Conservation (phyloP, 345 rosid species). For the Pelargonium nanum region DNA sequence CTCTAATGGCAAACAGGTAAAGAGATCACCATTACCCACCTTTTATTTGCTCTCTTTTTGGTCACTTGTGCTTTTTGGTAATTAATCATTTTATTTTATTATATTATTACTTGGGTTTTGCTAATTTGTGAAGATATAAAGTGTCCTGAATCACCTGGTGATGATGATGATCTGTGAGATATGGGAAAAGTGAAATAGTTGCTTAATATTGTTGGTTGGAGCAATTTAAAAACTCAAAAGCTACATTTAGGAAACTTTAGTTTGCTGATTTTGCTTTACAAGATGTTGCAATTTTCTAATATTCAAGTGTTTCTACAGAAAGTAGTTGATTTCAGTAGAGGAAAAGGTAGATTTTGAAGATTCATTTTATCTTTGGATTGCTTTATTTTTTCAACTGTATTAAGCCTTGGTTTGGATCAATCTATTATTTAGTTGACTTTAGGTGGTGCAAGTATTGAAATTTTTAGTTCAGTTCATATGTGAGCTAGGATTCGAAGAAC, state of each 20-base stretch:
- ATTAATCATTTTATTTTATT: background rate
- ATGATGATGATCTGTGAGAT: background rate
- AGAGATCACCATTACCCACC: background rate
- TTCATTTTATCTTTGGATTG: background rate
- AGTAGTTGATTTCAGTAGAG: no score
- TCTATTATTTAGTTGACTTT: no score
- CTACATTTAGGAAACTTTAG: background rate
- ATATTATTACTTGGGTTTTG: background rate
- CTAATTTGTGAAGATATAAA: background rate
- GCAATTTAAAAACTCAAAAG: background rate
- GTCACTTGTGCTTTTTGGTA: background rate
- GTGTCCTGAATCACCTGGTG: background rate
- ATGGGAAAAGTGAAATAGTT: background rate
- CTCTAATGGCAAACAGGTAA: conserved; percentile 66
- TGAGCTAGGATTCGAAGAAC: no score
- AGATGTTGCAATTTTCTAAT: no score
- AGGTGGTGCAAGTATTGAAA: background rate
- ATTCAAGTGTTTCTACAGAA: no score
- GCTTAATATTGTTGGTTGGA: background rate
- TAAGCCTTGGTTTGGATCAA: no score
- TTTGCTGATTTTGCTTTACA: background rate
- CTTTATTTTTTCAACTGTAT: no score
- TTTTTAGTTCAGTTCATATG: background rate
- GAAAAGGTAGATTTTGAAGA: background rate
- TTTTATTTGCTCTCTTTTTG: background rate